These are phyloP conservation scores for Hortaea sp. DNA, from an alignment of 2,329 filamentous ascomycete species.

Conservation along the genomic window DNA sequence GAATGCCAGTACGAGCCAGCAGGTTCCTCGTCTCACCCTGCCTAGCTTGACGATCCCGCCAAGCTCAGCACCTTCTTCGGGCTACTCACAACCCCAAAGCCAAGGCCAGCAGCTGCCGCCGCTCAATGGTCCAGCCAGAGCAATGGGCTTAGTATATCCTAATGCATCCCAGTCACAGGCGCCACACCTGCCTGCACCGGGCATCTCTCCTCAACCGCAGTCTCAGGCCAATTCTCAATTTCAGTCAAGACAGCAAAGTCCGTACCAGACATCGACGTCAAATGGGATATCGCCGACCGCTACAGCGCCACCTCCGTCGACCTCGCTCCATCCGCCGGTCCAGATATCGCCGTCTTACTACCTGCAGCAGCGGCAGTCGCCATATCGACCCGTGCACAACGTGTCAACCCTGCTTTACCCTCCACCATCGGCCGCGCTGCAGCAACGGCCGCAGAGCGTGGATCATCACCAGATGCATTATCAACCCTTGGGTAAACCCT, in stretches of 20 bases:
- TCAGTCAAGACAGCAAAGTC: constrained; percentile 42
- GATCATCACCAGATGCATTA: constrained; percentile 42
- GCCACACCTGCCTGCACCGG: constrained; percentile 19
- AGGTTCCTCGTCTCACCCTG: constrained; percentile 50
- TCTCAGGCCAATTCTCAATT: constrained; percentile 16
- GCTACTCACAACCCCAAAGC: constrained; percentile 5
- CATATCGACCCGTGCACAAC: constrained; percentile 81
- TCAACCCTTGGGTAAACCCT: constrained; percentile 37
- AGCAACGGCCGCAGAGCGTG: constrained; percentile 39
- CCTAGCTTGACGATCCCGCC: constrained; percentile 62
- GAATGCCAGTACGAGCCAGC: constrained; percentile 16
- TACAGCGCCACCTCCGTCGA: constrained; percentile 46
- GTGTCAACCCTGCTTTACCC: constrained; percentile 88
- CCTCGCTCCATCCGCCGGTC: constrained; percentile 41
- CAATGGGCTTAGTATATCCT: constrained; percentile 70
- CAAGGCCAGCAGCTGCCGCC: constrained; percentile 47
- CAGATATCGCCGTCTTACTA: constrained; percentile 81
- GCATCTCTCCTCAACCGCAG: constrained; percentile 11
- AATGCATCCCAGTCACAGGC: constrained; percentile 44
- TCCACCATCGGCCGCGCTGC: constrained; percentile 68
- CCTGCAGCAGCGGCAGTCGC: constrained; percentile 77
- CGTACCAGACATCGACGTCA: constrained; percentile 43
- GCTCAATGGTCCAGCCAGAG: constrained; percentile 45
- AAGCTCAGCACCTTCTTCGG: constrained; percentile 9
- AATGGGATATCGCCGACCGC: constrained; percentile 54